phyloP scores from a whole-genome alignment of 768 basidiomycete species.

The Coprinellus micaceus region DNA sequence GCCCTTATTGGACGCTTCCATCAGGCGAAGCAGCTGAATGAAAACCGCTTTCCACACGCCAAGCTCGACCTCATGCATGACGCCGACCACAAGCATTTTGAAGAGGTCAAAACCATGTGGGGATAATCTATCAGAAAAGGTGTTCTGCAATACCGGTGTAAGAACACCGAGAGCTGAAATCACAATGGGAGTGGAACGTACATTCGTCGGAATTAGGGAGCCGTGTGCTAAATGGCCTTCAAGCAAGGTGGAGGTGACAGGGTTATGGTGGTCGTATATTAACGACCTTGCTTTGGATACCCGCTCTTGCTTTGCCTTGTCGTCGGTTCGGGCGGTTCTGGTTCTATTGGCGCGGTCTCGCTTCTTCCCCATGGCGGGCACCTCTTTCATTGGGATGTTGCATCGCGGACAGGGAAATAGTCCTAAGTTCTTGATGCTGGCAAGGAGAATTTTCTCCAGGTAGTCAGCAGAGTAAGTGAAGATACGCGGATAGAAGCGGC shows the following conservation, averaged over 20 bases:
- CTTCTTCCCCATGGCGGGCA: slow-evolving; percentile 10
- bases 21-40: slow-evolving; percentile 30
- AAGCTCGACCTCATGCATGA: slow-evolving; percentile 39
- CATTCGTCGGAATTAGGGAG: neutral
- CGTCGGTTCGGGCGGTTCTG: neutral
- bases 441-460: slow-evolving; percentile 32
- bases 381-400: slow-evolving; percentile 6
- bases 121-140: too few relatives aligned
- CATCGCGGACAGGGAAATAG: slow-evolving; percentile 17
- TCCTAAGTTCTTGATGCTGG: slow-evolving; percentile 16
- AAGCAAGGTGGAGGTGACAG: neutral
- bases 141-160: too few relatives aligned
- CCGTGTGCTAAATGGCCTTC: neutral
- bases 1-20: slow-evolving; percentile 19
- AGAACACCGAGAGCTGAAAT: too few relatives aligned
- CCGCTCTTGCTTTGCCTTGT: neutral
- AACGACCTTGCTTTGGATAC: neutral
- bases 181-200: neutral
- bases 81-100: slow-evolving; percentile 15
- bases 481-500: slow-evolving; percentile 29
- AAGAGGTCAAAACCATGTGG: too few relatives aligned
- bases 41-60: slow-evolving; percentile 36
- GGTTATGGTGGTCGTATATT: neutral
- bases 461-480: slow-evolving; percentile 38
- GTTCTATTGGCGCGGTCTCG: neutral